These are phyloP conservation scores for Vigna nakashimae DNA, from an alignment of 306 rosid species.

Conservation along the genomic window DNA sequence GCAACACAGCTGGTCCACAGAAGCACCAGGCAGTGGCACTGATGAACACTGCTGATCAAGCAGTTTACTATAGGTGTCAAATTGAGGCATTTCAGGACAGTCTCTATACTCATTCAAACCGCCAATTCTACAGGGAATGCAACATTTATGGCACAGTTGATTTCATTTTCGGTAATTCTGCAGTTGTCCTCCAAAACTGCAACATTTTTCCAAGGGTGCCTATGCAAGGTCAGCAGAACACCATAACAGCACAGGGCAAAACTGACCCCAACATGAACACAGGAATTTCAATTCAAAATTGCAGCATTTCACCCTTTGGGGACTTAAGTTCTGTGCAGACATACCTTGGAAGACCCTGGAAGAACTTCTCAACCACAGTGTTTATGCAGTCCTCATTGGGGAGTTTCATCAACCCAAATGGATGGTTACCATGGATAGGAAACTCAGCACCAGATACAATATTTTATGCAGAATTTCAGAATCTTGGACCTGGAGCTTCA, in stretches of 20 bases:
- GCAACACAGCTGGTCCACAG: conserved; percentile 70
- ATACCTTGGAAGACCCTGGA: conserved; percentile 89
- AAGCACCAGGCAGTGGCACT: conserved; percentile 90
- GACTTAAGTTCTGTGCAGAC: conserved; percentile 60
- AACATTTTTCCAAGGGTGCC: conserved; percentile 61
- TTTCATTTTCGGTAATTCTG: conserved; percentile 84
- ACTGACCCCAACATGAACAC: conserved; percentile 81
- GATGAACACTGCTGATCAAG: conserved; percentile 65
- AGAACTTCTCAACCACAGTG: conserved; percentile 81
- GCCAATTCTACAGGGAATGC: conserved; percentile 80
- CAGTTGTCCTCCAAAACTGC: conserved; percentile 67
- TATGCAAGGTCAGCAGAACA: conserved; percentile 67
- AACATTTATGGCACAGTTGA: conserved; percentile 74
- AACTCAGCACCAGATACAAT: conserved; percentile 76
- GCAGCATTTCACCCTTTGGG: conserved; percentile 60
- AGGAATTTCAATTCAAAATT: conserved; percentile 68
- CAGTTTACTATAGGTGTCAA: conserved; percentile 66
- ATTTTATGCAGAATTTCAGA: conserved; percentile 70
- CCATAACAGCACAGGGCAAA: conserved; percentile 85
- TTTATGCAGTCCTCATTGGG: conserved; percentile 55
- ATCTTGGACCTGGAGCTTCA: conserved; percentile 71
- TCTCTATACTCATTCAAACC: conserved; percentile 64
- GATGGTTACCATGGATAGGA: conserved; percentile 88
- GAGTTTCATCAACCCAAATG: conserved; percentile 60
- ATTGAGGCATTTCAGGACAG: conserved; percentile 77